Percentiles rank a stretch among this genome's conserved stretches.
Conservation (phyloP, 306 rosid genomes). For the Crataegus laevigata region DNA sequence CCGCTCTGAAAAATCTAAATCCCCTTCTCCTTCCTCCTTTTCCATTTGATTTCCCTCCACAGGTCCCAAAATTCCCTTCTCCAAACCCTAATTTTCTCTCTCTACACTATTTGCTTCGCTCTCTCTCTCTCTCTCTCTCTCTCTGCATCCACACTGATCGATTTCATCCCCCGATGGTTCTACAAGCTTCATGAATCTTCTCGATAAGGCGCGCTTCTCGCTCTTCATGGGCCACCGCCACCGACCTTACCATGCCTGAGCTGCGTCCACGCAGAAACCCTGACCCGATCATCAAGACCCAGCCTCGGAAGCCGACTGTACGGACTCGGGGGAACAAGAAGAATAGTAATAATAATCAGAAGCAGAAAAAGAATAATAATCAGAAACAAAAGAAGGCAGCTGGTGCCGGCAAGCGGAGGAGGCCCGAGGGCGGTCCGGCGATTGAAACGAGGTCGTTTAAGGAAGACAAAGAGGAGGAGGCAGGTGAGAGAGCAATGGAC, state of each 20-base stretch:
- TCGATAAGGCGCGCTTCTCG: not conserved
- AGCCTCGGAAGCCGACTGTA: slow-evolving; percentile 4
- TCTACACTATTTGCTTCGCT: not conserved
- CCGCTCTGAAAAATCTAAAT: slow-evolving; percentile 19
- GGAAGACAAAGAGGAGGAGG: slow-evolving; percentile 4
- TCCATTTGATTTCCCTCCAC: slow-evolving; percentile 38
- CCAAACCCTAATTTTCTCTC: slow-evolving; percentile 22
- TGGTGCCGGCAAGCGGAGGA: not conserved
- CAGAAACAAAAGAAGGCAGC: not conserved
- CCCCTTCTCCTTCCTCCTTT: not conserved
- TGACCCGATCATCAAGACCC: slow-evolving; percentile 21
- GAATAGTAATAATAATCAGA: slow-evolving; percentile 28
- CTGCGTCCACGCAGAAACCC: slow-evolving; percentile 42
- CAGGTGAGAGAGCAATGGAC: slow-evolving; percentile 51
- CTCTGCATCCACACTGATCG: slow-evolving; percentile 4
- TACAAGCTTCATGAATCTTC: slow-evolving; percentile 31
- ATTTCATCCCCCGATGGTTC: slow-evolving; percentile 16
- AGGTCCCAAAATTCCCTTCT: slow-evolving; percentile 33
- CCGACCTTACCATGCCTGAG: slow-evolving; percentile 40
- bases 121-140: not conserved
- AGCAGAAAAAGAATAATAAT: not conserved
- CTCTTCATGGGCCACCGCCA: slow-evolving; percentile 43
- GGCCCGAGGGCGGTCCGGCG: not conserved
- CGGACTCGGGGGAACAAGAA: slow-evolving; percentile 19
- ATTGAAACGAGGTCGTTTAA: slow-evolving; percentile 22